phyloP scores from a whole-genome alignment of 345 rosid species.

The Aegle marmelos region DNA sequence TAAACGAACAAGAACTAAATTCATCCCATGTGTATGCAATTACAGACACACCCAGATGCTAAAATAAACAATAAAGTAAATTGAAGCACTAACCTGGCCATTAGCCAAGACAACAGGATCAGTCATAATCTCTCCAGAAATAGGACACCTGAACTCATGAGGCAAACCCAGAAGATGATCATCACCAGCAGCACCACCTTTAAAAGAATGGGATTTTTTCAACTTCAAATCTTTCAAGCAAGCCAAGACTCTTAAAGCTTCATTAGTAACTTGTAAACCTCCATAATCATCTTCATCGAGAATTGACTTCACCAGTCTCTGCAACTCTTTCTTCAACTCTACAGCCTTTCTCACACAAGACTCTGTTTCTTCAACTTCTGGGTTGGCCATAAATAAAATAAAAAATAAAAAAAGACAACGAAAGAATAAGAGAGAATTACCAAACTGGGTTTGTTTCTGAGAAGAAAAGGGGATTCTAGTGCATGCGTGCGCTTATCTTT shows the following conservation, averaged over 20 bases:
- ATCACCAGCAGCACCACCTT: slow-evolving; percentile 7
- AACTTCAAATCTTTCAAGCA: slow-evolving; percentile 24
- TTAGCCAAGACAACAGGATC: slow-evolving; percentile 60
- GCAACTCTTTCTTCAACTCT: slow-evolving; percentile 42
- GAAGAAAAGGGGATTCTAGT: not conserved
- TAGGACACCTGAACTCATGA: slow-evolving; percentile 40
- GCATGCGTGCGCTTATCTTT: not conserved
- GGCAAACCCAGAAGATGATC: slow-evolving; percentile 22
- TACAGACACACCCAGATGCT: not conserved
- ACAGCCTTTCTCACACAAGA: slow-evolving; percentile 10
- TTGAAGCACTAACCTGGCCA: slow-evolving; percentile 46
- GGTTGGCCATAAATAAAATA: slow-evolving; percentile 25
- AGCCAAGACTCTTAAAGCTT: slow-evolving; percentile 36
- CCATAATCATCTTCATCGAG: slow-evolving; percentile 34
- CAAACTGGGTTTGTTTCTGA: not conserved
- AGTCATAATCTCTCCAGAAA: slow-evolving; percentile 43
- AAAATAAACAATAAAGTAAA: not conserved
- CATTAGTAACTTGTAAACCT: slow-evolving; percentile 22
- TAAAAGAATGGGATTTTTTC: slow-evolving; percentile 16
- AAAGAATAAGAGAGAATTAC: not conserved
- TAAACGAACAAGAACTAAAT: not conserved
- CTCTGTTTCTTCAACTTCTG: not conserved
- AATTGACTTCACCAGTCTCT: slow-evolving; percentile 30
- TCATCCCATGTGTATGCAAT: not conserved
- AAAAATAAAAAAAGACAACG: not conserved